Conservation (phyloP, 176 grass and related monocot species). For the Carex cristatella region DNA sequence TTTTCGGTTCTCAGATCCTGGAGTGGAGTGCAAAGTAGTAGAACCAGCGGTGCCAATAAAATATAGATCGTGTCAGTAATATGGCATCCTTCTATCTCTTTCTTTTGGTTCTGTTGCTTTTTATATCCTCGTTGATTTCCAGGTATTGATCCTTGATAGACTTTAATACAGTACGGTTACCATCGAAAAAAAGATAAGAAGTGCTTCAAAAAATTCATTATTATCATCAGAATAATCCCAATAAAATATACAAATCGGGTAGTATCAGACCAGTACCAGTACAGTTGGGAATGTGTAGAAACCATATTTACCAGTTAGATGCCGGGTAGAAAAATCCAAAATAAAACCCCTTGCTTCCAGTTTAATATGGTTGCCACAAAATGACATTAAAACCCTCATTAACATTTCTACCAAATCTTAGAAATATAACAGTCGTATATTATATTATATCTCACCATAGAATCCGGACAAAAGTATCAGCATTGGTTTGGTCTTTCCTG, state of each 20-base stretch:
- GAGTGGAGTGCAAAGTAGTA: too few relatives aligned
- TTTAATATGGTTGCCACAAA: not conserved
- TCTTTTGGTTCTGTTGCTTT: not conserved
- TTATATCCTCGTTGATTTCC: not conserved
- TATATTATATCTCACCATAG: not conserved
- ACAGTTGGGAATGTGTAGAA: not conserved
- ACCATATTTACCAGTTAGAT: conserved; percentile 9
- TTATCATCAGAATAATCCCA: not conserved
- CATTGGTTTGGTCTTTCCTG: not conserved
- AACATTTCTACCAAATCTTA: not conserved
- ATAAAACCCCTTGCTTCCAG: not conserved
- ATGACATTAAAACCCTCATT: not conserved
- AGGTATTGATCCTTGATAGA: not conserved
- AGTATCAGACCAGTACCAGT: not conserved
- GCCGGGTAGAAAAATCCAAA: not conserved
- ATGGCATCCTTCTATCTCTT: not conserved
- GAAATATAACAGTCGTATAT: not conserved
- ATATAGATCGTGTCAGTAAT: not conserved
- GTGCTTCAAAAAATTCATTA: not conserved
- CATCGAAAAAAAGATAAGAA: too few relatives aligned
- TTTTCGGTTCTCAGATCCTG: too few relatives aligned
- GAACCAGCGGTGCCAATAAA: not conserved
- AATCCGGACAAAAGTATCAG: not conserved
- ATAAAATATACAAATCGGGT: not conserved
- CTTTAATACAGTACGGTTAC: not conserved